Evolutionary conservation across 2,329 filamentous ascomycete genomes (phyloP), one percentile per base, ranked within the genome.

Genomic region (Lasiodiplodia sp.): DNA sequence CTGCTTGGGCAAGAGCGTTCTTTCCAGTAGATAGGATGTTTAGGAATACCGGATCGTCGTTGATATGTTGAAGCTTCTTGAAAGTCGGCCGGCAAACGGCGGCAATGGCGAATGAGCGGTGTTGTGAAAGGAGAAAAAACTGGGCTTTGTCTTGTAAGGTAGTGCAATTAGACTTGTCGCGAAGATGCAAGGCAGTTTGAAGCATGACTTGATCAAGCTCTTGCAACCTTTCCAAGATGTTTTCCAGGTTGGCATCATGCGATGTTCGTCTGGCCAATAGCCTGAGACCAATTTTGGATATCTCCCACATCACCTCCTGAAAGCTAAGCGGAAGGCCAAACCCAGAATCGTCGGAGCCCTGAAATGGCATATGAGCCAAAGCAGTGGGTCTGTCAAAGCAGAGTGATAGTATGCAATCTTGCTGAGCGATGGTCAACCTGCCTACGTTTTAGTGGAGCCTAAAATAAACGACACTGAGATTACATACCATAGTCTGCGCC

Each of bases 21-120:
- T 68, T 68, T 8, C 66, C 66, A 2, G 8, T 52, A 7, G 28
- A 37, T 25, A 25, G 23, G 5, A 64, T 16, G 11, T 64, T 5
- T 12, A 64, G 21, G 11, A 25, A 44, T 18, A 11, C 16, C 1
- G 34, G 5, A 2, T 56, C 25, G 4, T 40, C 5, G n/a, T 16
- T 47, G 2, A 18, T 47, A 7, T 5, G 49, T 2, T 21, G 37
- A 14, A 28, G 12, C 1, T 37, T 62, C 21, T 25, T 25, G 23
- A 68, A 68, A 12, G 66, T 68, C 2, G 56, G 66, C 18, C 66
- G 55, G 34, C 66, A 62, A n/a, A 68, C 38, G 11, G 56, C 56
- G 1, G 66, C 23, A n/a, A 38, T 38, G 1, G 37, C 11, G n/a
- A 68, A 68, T 7, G 66, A 62, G 23, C 34, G 16, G 49, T 68